These are phyloP conservation scores for Kalmusia sp. DNA, from an alignment of 2,329 filamentous ascomycete genomes.

Conservation along the genomic window DNA sequence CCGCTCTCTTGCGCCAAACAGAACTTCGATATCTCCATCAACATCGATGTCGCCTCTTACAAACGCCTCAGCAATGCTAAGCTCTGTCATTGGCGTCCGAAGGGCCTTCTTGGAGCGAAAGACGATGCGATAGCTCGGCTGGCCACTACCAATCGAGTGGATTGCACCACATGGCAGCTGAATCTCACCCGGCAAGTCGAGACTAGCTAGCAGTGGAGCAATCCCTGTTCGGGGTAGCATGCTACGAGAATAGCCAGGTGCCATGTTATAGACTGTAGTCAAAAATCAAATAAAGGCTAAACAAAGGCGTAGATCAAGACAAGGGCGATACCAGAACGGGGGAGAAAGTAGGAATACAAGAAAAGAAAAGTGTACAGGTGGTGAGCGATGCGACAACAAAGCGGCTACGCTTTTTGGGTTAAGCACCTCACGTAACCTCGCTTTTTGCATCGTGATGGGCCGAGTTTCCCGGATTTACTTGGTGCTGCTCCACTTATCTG, in stretches of 20 bases:
- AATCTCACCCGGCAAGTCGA: slow-evolving; percentile 12
- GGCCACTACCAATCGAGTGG: slow-evolving; percentile 4
- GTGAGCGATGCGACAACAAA: no score
- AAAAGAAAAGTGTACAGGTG: no score
- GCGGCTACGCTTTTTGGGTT: no score
- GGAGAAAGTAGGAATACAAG: no score
- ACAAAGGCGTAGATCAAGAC: no score
- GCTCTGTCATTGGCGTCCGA: slow-evolving; percentile 13
- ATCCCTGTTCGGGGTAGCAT: slow-evolving; percentile 12
- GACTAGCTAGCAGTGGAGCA: slow-evolving; percentile 15
- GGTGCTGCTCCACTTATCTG: no score
- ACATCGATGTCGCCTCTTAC: slow-evolving; percentile 13
- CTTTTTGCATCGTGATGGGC: no score
- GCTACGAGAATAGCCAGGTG: background rate
- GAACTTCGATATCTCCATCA: slow-evolving; percentile 9
- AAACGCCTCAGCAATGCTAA: slow-evolving; percentile 14
- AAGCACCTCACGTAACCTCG: no score
- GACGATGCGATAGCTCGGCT: slow-evolving; percentile 8
- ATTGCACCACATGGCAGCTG: slow-evolving; percentile 9
- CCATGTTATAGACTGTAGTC: no score
- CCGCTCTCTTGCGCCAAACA: slow-evolving; percentile 12
- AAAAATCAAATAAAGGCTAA: no score
- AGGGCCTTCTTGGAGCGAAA: slow-evolving; percentile 14
- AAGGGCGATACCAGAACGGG: no score
- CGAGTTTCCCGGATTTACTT: no score